Conservation (phyloP, 805 yeast species). For the Kuraishia ogatae region DNA sequence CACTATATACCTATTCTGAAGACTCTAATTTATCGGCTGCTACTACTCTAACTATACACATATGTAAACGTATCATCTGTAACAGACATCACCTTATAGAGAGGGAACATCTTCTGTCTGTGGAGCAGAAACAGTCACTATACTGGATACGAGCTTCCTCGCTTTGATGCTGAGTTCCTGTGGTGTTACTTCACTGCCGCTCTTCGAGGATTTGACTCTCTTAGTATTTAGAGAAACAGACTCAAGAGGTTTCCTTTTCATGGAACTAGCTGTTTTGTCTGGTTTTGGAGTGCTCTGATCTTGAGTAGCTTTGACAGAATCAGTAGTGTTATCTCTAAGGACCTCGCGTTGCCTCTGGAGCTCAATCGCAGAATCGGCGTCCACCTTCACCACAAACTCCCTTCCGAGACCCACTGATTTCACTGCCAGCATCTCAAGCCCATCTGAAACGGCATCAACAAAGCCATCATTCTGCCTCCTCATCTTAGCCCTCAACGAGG, state of each 20-base stretch:
- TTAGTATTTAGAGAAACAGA: neutral
- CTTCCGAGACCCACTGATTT: neutral
- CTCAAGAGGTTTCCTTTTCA: neutral
- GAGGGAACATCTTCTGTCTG: neutral
- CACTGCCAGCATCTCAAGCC: slow-evolving; percentile 5
- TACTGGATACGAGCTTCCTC: neutral
- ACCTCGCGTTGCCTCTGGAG: neutral
- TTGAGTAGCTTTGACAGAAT: neutral
- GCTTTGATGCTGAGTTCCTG: neutral
- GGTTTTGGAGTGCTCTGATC: neutral
- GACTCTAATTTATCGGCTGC: neutral
- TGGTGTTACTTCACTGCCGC: neutral
- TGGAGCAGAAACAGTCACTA: neutral
- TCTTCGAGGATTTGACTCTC: neutral
- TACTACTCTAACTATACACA: neutral
- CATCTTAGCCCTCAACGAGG: slow-evolving; percentile 60
- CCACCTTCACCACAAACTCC: neutral
- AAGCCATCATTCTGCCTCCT: slow-evolving; percentile 53
- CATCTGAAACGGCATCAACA: slow-evolving; percentile 49
- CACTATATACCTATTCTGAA: neutral
- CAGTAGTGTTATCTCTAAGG: neutral
- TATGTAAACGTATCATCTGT: neutral
- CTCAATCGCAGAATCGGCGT: neutral
- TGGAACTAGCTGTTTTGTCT: neutral
- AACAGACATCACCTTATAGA: too few species aligned